These are phyloP conservation scores for Phytopythium sindhum DNA, from an alignment of 352 stramenopile species.

Conservation along the genomic window DNA sequence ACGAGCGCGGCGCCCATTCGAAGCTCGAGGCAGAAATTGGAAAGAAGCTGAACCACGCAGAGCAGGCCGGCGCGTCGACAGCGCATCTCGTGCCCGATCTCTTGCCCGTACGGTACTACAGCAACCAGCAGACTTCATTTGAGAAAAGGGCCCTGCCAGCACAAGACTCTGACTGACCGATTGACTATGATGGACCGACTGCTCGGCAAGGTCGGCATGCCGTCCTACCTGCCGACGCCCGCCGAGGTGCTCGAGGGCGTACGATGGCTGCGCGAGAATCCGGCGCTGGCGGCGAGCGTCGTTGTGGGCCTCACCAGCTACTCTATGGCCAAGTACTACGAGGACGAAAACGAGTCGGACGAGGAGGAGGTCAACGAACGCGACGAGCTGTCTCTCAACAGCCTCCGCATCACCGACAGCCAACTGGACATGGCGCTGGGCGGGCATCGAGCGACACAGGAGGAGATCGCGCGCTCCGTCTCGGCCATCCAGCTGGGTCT, in stretches of 20 bases:
- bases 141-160: background rate
- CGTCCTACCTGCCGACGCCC: slow-evolving; percentile 63
- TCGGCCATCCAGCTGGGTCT: slow-evolving; percentile 42
- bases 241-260: slow-evolving; percentile 60
- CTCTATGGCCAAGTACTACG: slow-evolving; percentile 68
- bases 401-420: slow-evolving; percentile 7
- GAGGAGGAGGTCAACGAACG: slow-evolving; percentile 27
- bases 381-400: slow-evolving; percentile 9
- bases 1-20: background rate
- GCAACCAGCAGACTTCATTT: background rate
- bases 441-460: slow-evolving; percentile 16
- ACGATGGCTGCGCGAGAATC: slow-evolving; percentile 65
- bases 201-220: slow-evolving; percentile 37
- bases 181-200: slow-evolving; percentile 28
- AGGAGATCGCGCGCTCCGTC: slow-evolving; percentile 51
- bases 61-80: slow-evolving; percentile 33
- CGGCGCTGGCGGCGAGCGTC: slow-evolving; percentile 54
- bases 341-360: slow-evolving; percentile 26
- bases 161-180: background rate
- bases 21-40: background rate
- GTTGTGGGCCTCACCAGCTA: slow-evolving; percentile 67
- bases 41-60: slow-evolving; percentile 16
- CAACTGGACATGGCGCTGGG: slow-evolving; percentile 7
- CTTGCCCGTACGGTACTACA: background rate
- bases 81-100: slow-evolving; percentile 14